Evolutionary conservation across 495 filamentous ascomycete genomes (phyloP), one percentile per base, ranked within the genome.

Genomic region (Recurvomyces mirabilis): DNA sequence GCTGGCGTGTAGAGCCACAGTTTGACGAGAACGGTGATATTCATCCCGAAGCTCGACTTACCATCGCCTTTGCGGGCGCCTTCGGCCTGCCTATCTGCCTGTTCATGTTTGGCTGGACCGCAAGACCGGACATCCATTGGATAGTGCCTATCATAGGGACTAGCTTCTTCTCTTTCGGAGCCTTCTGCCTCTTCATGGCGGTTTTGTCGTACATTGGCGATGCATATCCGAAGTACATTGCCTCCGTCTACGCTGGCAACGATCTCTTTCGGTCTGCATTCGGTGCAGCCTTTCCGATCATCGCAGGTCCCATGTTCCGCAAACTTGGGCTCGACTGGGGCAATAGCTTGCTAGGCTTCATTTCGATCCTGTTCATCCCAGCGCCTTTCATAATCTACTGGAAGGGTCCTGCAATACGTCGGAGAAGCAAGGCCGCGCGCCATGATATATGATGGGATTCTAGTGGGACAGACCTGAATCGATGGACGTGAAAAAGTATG

Each of bases 221-320:
- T 15, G 32, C 60, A 15, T 73, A 71, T 40, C 54, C 64, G 2
- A 20, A 43, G 5, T 65, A 67, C 38, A 65, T 61, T 0, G 70
- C 69, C 4, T 67, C 64, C 0, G 63, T 72, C 3, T 61, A 67
- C 41, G 71, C 70, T 1, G 71, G 65, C 0, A 70, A 65, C 30
- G 61, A 65, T 19, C 52, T 77, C 0, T 60, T 72, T 21, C 54
- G 71, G 4, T 56, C 61, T 1, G 48, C 57, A 69, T 72, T 41
- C 70, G 67, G 32, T 4, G 67, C 62, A 0, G 53, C 52, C 0
- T 71, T 72, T 38, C 68, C 70, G 26, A n/a, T n/a, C 7, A n/a
- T 29, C n/a, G 26, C 26, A n/a, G 7, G n/a, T 29, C 7, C 26
- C 7, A 29, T 29, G 26, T 29, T 29, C 26, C 7, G 7, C 7